Evolutionary conservation across 306 rosid species (phyloP).

Genomic region (Lithocarpus polystachyus): DNA sequence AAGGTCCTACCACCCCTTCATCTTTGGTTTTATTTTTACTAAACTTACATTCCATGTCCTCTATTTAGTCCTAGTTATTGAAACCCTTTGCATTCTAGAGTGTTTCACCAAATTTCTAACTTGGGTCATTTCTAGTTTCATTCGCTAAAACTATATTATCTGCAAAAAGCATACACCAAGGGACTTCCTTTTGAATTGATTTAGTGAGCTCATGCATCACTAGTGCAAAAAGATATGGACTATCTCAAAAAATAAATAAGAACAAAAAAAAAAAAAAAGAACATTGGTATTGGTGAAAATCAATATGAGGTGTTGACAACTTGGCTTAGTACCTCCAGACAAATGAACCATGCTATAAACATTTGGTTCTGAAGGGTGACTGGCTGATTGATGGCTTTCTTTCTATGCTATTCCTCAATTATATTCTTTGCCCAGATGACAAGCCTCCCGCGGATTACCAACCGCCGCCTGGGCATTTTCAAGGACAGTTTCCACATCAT

Average conservation of each 20-base stretch:
- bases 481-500: conserved; percentile 85
- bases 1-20: too few species aligned
- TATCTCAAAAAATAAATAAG: background rate
- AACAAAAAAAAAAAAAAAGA: background rate
- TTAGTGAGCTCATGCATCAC: too few species aligned
- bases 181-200: too few species aligned
- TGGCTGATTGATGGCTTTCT: background rate
- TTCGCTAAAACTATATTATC: too few species aligned
- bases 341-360: background rate
- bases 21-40: too few species aligned
- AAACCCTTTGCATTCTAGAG: too few species aligned
- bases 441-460: conserved; percentile 56
- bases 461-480: conserved; percentile 55
- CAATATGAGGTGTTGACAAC: conserved; percentile 3
- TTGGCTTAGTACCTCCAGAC: background rate
- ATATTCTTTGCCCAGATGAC: conserved; percentile 50
- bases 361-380: background rate
- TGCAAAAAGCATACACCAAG: too few species aligned
- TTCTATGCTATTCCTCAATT: background rate
- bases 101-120: too few species aligned
- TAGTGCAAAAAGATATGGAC: background rate
- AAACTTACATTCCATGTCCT: too few species aligned
- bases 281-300: conserved; percentile 12
- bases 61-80: too few species aligned
- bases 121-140: too few species aligned